These are phyloP conservation scores for Malassezia psittaci DNA, from an alignment of 1,284 basidiomycete genomes.

Conservation along the genomic window DNA sequence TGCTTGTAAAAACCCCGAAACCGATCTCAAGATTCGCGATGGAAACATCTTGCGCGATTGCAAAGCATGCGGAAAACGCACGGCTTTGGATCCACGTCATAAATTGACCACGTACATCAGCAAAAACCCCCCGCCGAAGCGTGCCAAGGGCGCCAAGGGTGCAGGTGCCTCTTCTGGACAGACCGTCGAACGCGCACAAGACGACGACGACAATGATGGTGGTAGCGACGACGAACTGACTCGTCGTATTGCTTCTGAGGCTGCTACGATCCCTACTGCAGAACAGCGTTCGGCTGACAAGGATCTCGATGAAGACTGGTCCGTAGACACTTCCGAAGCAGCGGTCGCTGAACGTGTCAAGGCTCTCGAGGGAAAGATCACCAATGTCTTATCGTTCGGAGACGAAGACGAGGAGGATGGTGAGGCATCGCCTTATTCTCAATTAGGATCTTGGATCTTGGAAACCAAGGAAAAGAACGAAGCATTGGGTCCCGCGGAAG, in stretches of 20 bases:
- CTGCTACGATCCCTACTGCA: constrained; percentile 44
- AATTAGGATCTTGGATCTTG: constrained; percentile 75
- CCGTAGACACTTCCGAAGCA: constrained; percentile 78
- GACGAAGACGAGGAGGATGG: constrained; percentile 66
- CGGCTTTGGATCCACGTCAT: constrained; percentile 88
- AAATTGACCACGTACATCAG: constrained; percentile 92
- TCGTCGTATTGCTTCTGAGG: constrained; percentile 53
- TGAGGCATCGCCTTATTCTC: constrained; percentile 59
- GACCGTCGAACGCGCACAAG: constrained; percentile 31
- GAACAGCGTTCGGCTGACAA: constrained; percentile 53
- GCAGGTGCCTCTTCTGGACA: constrained; percentile 53
- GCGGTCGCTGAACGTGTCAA: constrained; percentile 78
- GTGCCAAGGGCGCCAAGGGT: constrained; percentile 49
- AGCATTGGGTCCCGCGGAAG: constrained; percentile 54
- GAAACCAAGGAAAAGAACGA: constrained; percentile 58
- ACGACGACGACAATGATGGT: constrained; percentile 26
- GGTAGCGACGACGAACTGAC: constrained; percentile 51
- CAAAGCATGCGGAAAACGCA: constrained; percentile 93
- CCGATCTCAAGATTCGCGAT: constrained; percentile 77
- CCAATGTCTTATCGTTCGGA: constrained; percentile 53
- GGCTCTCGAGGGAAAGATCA: constrained; percentile 61
- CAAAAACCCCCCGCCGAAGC: constrained; percentile 80
- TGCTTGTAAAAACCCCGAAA: constrained; percentile 98
- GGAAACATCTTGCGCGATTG: constrained; percentile 86
- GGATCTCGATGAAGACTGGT: constrained; percentile 62